Conservation (phyloP, 164 flowering plant genomes). For the Aristolochia fimbriata region DNA sequence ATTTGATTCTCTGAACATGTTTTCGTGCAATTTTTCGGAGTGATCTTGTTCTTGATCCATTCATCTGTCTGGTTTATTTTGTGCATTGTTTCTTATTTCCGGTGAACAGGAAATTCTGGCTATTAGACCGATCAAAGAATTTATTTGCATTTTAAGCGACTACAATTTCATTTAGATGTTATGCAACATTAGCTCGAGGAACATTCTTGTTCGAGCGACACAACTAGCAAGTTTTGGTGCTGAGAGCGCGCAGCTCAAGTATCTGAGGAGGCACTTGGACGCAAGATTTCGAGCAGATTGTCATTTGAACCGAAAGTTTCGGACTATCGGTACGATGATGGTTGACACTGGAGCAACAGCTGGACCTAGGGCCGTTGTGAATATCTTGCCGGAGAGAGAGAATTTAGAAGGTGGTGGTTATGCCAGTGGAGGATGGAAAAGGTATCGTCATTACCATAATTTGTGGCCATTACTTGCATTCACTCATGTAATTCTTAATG, state of each 20-base stretch:
- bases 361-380: conserved; percentile 20
- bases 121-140: neutral
- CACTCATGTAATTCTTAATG: neutral
- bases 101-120: conserved; percentile 9
- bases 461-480: neutral
- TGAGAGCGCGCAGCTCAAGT: conserved; percentile 13
- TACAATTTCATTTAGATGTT: conserved; percentile 48
- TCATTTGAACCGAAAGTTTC: conserved; percentile 18
- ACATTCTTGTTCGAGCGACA: conserved; percentile 28
- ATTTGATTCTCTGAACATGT: no score
- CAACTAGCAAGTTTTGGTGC: conserved; percentile 16
- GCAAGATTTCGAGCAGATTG: conserved; percentile 11
- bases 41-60: no score
- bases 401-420: conserved; percentile 39
- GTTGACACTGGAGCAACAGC: conserved; percentile 36
- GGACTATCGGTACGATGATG: conserved; percentile 47
- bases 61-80: neutral
- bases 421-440: conserved; percentile 75
- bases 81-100: neutral
- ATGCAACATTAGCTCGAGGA: conserved; percentile 44
- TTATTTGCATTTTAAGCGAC: neutral
- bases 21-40: no score
- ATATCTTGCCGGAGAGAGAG: conserved; percentile 41
- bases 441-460: conserved; percentile 21
- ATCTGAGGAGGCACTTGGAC: conserved; percentile 21